Base-by-base conservation (phyloP, 371 early-diverging fungal species). In the Phascolomyces articulosus region DNA sequence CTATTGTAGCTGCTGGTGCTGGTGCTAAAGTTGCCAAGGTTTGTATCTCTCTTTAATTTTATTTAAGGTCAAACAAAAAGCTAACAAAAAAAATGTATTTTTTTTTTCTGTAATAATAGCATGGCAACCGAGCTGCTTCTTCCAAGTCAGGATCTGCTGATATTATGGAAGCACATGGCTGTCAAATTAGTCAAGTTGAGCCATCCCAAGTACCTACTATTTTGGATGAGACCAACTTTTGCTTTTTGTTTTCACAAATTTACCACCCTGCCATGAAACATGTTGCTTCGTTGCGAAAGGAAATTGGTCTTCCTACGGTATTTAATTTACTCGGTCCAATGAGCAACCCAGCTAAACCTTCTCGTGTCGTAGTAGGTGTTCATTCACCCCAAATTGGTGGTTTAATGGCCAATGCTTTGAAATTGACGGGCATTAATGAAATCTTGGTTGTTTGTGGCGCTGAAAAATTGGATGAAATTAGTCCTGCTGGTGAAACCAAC, bases 241-340 rank as follows among this genome's bases (percentile, higher is more conserved):
- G 96, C 72, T 97, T 98, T 71, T 73, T 98, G 61, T 97, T 96
- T 70, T 89, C 98, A 16, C 95, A 92, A 70, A 87, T 80, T 0
- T 98, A 93, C 72, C 97, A 98, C 71, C 96, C 97, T 16, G 90
- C 95, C 41, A 94, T 97, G 96, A 90, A 89, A 56, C 79, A 90
- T 55, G 90, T 96, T 23, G 92, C 95, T 9, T 70, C 70, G 23
- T 75, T 91, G 11, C 85, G 98, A 27, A 88, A 87, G 41, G 95
- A 98, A 68, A 79, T 97, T n/a, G 97, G 95, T 26, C 79, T 97
- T 9, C 93, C 95, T 13, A 95, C 98, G 0, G 89, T 96, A 9
- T 96, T 98, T 84, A 98, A 97, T 67, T 70, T 95, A n/a, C 82
- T 97, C 26, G 98, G 98, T 0, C 98, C 98, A 2, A 82, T 97